Base-by-base conservation (phyloP, 2,329 filamentous ascomycete genomes). In the Orbilia ellipsospora region DNA sequence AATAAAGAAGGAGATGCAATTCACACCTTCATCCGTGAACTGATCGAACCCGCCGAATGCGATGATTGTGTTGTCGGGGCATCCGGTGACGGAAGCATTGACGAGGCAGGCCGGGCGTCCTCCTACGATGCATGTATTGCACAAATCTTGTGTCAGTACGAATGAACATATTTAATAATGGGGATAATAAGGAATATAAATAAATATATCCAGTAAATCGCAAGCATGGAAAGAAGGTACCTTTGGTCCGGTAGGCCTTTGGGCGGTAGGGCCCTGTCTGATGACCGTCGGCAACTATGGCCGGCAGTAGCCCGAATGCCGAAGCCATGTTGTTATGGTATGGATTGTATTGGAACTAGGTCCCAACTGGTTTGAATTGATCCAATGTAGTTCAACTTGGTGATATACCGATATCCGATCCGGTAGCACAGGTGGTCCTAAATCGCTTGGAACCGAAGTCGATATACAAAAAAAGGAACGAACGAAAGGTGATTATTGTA, bases 11-110 rank as follows among this genome's bases (percentile, higher is more conserved):
- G 15, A 59, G 40, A 45, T 20, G 36, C 20, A 54, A 45, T 42
- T 63, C 79, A 23, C 77, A 87, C 87, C 92, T 85, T 99, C 95
- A 82, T 99, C 95, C 0, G 95, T 99, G 81, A 97, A 98, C 83
- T 98, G 94, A 81, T 99, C 95, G 81, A 99, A 99, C 16, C 95
- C 95, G 51, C 95, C 95, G 85, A 99, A 99, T 10, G 94, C 95
- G 83, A 96, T 98, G 80, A 99, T 98, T 83, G 95, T 90, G 82
- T 98, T 95, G 83, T 97, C 95, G 73, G 94, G 94, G 80, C 95
- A 97, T 82, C 97, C 97, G n/a, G 95, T 99, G 75, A 98, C 94
- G 0, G 95, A 98, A 62, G 95, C 95, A 85, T 99, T 99, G 79
- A 99, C 94, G 59, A 99, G 87, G 81, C 94, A 98, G 42, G 95